These are phyloP conservation scores for Quercus suber DNA, from an alignment of 306 rosid species.

Conservation along the genomic window DNA sequence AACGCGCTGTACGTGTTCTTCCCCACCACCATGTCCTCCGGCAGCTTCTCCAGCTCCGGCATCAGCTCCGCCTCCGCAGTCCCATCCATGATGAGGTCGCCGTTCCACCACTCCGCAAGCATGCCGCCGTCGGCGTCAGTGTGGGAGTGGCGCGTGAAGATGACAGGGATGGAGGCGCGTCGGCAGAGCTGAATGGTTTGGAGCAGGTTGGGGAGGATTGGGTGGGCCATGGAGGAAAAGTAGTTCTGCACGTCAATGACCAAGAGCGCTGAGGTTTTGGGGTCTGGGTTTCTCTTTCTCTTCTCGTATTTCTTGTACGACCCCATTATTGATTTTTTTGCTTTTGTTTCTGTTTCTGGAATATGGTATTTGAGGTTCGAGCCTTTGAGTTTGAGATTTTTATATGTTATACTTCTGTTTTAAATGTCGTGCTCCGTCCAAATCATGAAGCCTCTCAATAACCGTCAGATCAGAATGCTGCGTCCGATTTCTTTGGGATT, in stretches of 20 bases:
- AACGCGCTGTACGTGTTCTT: slow-evolving; percentile 68
- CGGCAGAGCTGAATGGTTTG: slow-evolving; percentile 61
- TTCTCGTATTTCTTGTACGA: slow-evolving; percentile 48
- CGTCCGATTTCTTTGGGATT: too few species aligned
- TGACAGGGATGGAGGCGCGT: slow-evolving; percentile 53
- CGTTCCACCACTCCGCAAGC: slow-evolving; percentile 71
- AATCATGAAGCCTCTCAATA: too few species aligned
- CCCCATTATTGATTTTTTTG: not conserved
- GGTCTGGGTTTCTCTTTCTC: slow-evolving; percentile 48
- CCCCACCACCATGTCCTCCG: slow-evolving; percentile 37
- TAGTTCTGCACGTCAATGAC: slow-evolving; percentile 69
- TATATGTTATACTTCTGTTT: too few species aligned
- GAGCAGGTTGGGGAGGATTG: slow-evolving; percentile 52
- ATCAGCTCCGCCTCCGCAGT: slow-evolving; percentile 51
- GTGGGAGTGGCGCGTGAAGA: slow-evolving; percentile 76
- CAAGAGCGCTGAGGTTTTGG: slow-evolving; percentile 48
- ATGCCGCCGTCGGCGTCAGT: slow-evolving; percentile 36
- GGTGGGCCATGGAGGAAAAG: slow-evolving; percentile 47
- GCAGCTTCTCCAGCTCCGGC: slow-evolving; percentile 28
- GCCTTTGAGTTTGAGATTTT: too few species aligned
- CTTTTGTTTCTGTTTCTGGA: too few species aligned
- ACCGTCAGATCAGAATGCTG: too few species aligned
- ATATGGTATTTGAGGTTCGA: too few species aligned
- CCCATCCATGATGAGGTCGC: slow-evolving; percentile 54
- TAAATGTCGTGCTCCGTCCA: too few species aligned